These are phyloP conservation scores for Blastomyces percursus DNA, from an alignment of 2,329 filamentous ascomycete species.

Conservation along the genomic window DNA sequence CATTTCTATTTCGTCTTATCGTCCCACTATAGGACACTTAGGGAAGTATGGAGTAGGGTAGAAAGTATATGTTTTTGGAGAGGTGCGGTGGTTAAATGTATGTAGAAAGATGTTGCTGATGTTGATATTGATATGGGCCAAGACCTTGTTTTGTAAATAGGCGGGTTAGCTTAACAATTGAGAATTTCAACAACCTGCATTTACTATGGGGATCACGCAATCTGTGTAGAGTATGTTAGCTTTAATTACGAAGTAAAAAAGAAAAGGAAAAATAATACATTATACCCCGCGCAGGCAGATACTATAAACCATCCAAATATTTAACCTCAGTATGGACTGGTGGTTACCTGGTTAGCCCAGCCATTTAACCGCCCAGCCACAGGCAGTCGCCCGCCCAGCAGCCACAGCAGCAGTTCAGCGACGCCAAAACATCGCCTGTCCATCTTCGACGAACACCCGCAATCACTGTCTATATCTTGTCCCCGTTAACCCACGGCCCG, in stretches of 20 bases:
- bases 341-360: neutral
- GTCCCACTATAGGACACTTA: neutral
- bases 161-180: neutral
- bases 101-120: neutral
- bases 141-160: no score
- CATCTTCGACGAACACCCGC: neutral
- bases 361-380: neutral
- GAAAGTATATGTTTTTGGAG: neutral
- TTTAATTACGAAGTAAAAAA: no score
- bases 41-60: neutral
- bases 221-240: no score
- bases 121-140: neutral
- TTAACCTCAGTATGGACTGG: neutral
- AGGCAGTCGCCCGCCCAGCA: neutral
- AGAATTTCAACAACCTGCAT: neutral
- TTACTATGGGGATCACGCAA: neutral
- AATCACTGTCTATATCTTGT: neutral
- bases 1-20: neutral
- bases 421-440: neutral
- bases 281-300: neutral
- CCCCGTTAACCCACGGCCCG: neutral
- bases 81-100: neutral
- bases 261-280: neutral
- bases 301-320: neutral
- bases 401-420: neutral